Evolutionary conservation across 805 yeast genomes (phyloP).

Genomic region (Starmerella sirachaensis): DNA sequence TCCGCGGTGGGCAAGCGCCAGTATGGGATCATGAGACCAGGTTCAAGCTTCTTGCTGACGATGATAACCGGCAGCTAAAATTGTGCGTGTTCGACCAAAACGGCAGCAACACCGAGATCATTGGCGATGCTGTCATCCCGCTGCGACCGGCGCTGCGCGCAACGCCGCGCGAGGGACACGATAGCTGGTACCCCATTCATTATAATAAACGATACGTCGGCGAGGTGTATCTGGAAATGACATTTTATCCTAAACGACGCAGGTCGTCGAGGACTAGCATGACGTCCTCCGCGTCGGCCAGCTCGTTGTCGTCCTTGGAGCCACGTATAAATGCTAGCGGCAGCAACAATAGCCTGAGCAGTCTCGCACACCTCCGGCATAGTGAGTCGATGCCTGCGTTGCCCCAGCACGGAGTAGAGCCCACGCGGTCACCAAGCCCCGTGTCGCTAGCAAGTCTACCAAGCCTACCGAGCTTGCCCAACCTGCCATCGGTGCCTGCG

Average conservation of each 20-base stretch:
- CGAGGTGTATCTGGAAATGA: constrained; percentile 77
- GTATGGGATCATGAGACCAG: constrained; percentile 44
- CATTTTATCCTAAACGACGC: constrained; percentile 69
- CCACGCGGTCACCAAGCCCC: constrained; percentile 2
- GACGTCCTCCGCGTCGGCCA: neutral
- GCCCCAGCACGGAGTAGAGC: neutral
- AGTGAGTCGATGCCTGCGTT: constrained; percentile 9
- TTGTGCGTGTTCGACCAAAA: constrained; percentile 75
- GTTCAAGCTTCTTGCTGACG: constrained; percentile 24
- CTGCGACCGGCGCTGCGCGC: constrained; percentile 59
- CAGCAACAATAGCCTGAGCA: too few species aligned
- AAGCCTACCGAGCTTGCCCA: too few species aligned
- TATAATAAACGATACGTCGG: constrained; percentile 73
- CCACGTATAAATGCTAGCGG: too few species aligned
- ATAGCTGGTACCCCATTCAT: constrained; percentile 67
- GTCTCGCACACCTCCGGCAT: neutral
- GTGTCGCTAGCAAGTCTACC: too few species aligned
- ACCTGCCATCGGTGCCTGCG: too few species aligned
- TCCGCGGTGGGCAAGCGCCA: constrained; percentile 91
- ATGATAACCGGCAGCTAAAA: constrained; percentile 44
- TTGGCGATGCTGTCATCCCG: constrained; percentile 72
- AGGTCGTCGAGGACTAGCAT: constrained; percentile 14
- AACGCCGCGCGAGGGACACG: constrained; percentile 62
- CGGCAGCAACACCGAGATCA: constrained; percentile 62
- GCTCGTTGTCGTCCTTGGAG: neutral